Evolutionary conservation across 2,329 filamentous ascomycete species (phyloP), one percentile per base, ranked within the genome.

Genomic region (Fusarium verrucosum): DNA sequence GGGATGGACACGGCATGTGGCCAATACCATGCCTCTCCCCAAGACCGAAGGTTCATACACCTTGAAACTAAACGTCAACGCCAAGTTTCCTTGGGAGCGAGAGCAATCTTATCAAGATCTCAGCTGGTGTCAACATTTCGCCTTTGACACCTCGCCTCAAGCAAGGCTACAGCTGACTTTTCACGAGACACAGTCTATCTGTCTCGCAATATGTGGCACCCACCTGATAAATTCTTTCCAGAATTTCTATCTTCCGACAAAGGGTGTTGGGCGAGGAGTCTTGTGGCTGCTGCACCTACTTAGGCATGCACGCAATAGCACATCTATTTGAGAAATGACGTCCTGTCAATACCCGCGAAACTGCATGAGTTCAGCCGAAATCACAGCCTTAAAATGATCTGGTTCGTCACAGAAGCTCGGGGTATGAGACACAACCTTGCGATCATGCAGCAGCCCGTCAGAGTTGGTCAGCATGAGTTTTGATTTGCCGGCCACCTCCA

Each of bases 361-460:
- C 50, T 61, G 50, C 60, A 50, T 49, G 28, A 53, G 55, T 54
- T 68, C 51, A 62, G 58, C 55, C 50, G 38, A 56, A 50, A 38
- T 62, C 32, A 46, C 52, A 16, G 46, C 23, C 30, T 53, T 22
- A 13, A 40, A 33, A 20, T 22, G 36, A 33, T 26, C 28, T 65
- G 47, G 33, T 45, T 47, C 54, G 44, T 45, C 62, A 38, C 46
- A 35, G 26, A 10, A 47, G 28, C 46, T 43, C 40, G 37, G 41
- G 28, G 33, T 47, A 47, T 49, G 44, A 62, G 40, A 49, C 45
- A 62, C 52, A 52, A 59, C 56, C 65, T 68, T 62, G 57, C 61
- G 60, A 69, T 68, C 53, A 69, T 68, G 65, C 65, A 66, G 58
- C 58, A 53, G 50, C 26, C 62, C 65, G 58, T 42, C 19, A 47